These are phyloP conservation scores for Populus hybrid DNA, from an alignment of 441 rosid species.

Conservation along the genomic window DNA sequence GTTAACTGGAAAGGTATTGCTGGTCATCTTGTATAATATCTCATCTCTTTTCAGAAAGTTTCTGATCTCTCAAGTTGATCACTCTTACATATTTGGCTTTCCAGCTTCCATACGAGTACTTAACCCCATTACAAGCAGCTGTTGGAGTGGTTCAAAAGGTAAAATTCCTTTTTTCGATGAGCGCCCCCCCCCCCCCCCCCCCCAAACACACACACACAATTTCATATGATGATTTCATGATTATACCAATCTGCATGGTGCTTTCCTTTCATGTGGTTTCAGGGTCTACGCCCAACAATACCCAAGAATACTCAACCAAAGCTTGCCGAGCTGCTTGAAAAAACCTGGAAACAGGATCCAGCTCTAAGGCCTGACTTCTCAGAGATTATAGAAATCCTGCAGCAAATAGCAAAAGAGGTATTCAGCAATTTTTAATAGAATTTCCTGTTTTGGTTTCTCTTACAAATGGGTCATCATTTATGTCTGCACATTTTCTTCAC, in stretches of 20 bases:
- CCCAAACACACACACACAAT: background rate
- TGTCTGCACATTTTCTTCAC: background rate
- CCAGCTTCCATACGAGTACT: slow-evolving; percentile 80
- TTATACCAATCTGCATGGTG: background rate
- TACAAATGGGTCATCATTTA: background rate
- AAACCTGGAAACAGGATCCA: slow-evolving; percentile 91
- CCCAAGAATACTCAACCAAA: slow-evolving; percentile 69
- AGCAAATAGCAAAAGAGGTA: slow-evolving; percentile 69
- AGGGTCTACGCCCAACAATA: slow-evolving; percentile 80
- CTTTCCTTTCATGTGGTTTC: slow-evolving; percentile 6
- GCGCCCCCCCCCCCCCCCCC: background rate
- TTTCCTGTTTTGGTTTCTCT: background rate
- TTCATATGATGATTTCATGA: background rate
- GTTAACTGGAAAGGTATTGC: slow-evolving; percentile 81
- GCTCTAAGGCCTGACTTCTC: slow-evolving; percentile 73
- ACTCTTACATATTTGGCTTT: slow-evolving; percentile 17
- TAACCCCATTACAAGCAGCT: slow-evolving; percentile 96
- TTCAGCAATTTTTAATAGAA: background rate
- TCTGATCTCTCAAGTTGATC: background rate
- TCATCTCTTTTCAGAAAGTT: background rate
- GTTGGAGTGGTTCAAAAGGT: slow-evolving; percentile 98
- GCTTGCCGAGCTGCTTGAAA: slow-evolving; percentile 77
- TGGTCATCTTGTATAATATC: background rate
- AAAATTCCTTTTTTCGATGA: background rate
- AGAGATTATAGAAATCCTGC: slow-evolving; percentile 61